These are phyloP conservation scores for Halenospora varia DNA, from an alignment of 495 filamentous ascomycete genomes.

Conservation along the genomic window DNA sequence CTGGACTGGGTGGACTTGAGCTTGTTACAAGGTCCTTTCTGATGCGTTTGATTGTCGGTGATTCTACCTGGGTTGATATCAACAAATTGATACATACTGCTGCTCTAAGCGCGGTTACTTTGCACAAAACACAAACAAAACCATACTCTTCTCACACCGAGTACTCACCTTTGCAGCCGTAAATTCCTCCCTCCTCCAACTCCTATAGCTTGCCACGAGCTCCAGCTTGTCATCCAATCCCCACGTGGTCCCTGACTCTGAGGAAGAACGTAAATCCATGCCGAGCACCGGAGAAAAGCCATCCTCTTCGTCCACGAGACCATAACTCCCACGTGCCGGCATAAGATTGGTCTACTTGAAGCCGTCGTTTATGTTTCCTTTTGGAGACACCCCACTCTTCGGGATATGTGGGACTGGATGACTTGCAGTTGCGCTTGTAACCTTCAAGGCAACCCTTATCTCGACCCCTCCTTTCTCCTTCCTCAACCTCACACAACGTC, in stretches of 20 bases:
- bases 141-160: neutral
- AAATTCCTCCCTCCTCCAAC: neutral
- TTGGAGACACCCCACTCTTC: neutral
- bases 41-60: neutral
- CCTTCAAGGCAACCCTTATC: neutral
- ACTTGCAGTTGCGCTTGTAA: neutral
- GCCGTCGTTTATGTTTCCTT: slow-evolving; percentile 2
- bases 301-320: neutral
- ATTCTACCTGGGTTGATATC: neutral
- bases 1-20: neutral
- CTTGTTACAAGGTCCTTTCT: neutral
- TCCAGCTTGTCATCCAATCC: neutral
- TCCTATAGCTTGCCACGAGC: neutral
- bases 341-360: neutral
- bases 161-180: too few species aligned
- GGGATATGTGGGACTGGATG: neutral
- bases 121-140: neutral
- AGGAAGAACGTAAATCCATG: neutral
- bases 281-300: neutral
- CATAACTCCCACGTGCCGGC: slow-evolving; percentile 1
- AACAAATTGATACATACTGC: neutral
- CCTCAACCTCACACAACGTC: neutral
- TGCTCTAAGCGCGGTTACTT: neutral
- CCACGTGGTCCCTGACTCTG: neutral
- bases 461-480: slow-evolving; percentile 4